Evolutionary conservation across 768 basidiomycete species (phyloP).

Genomic region (Russula brevipes): DNA sequence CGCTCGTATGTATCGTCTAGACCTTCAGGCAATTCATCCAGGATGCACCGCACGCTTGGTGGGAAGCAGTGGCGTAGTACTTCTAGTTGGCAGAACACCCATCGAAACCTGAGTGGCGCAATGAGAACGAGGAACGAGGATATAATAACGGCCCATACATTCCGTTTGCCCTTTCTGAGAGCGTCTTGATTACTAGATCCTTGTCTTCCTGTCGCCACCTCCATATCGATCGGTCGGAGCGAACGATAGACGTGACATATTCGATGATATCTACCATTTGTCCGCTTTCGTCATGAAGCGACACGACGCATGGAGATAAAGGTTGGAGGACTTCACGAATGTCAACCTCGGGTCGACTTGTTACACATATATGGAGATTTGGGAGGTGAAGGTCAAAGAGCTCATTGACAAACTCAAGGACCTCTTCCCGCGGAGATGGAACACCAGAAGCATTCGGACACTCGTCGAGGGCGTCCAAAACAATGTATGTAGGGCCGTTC

Average conservation of each 20-base stretch:
- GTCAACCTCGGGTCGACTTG: neutral
- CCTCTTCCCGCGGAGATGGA: neutral
- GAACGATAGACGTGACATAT: neutral
- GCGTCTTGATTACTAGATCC: neutral
- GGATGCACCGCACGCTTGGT: neutral
- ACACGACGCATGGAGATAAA: neutral
- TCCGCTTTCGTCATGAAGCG: too few relatives aligned
- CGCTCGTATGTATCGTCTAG: conserved; percentile 1
- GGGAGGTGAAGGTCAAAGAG: neutral
- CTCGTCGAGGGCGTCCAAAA: conserved; percentile 1
- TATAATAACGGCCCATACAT: neutral
- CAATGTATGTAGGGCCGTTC: neutral
- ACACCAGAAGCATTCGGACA: neutral
- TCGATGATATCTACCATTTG: neutral
- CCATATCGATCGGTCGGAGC: neutral
- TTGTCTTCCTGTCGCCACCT: neutral
- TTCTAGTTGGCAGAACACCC: neutral
- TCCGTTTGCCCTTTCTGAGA: neutral
- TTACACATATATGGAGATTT: neutral
- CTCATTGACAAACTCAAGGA: neutral
- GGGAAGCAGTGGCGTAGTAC: neutral
- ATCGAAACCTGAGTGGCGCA: neutral
- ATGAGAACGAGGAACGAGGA: neutral
- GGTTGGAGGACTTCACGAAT: neutral
- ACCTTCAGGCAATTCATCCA: neutral